A percentile compares a stretch with the other conserved stretches of the same genome.
phyloP scores from a whole-genome alignment of 2,329 filamentous ascomycete species.

The Sclerotiophoma versabilis region DNA sequence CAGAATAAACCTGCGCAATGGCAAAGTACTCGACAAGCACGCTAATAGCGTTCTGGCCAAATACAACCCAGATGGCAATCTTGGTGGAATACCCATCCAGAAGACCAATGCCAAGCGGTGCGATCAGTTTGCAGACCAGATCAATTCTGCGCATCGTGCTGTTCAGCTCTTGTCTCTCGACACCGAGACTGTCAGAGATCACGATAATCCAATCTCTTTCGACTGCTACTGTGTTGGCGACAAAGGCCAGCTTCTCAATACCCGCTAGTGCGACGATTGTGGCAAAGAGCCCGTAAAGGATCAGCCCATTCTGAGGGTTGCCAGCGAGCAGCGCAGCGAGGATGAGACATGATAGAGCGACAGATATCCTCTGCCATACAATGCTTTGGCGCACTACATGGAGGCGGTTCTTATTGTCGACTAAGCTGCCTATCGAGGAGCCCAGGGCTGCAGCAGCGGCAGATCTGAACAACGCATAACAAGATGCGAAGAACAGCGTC shows the following conservation, averaged over 20 bases:
- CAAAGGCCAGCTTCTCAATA: constrained; percentile 70
- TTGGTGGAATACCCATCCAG: constrained; percentile 58
- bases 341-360: constrained; percentile 43
- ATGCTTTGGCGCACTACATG: constrained; percentile 51
- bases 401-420: constrained; percentile 61
- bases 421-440: constrained; percentile 63
- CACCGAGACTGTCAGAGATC: constrained; percentile 50
- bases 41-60: constrained; percentile 59
- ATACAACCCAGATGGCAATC: constrained; percentile 58
- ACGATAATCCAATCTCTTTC: constrained; percentile 75
- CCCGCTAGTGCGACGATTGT: constrained; percentile 65
- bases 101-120: constrained; percentile 60
- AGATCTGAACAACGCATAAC: constrained; percentile 71
- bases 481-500: constrained; percentile 70
- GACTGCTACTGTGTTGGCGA: constrained; percentile 71
- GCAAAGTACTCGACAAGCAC: constrained; percentile 61
- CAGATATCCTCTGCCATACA: constrained; percentile 45
- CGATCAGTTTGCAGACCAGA: constrained; percentile 64
- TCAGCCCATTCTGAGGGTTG: constrained; percentile 11
- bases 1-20: constrained; percentile 54
- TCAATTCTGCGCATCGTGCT: constrained; percentile 67
- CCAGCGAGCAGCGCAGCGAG: constrained; percentile 28
- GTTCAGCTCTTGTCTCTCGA: constrained; percentile 56
- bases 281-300: constrained; percentile 40
- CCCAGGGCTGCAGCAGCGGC: constrained; percentile 65